Evolutionary conservation across 352 stramenopile species (phyloP), one percentile per base, ranked within the genome.

Genomic region (Globisporangium polare): DNA sequence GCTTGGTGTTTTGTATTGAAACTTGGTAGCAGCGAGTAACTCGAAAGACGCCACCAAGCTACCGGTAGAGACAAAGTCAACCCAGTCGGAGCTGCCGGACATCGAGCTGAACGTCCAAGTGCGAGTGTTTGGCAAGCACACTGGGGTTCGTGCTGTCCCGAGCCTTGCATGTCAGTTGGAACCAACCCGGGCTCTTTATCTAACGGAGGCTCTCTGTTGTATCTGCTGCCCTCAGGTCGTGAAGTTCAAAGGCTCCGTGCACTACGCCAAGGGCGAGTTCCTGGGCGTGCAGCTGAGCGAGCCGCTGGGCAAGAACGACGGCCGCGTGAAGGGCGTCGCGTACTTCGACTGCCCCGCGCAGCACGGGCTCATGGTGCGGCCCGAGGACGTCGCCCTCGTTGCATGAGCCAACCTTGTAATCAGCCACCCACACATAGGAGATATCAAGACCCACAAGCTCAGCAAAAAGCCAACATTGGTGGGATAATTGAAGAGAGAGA

Each of bases 211-310:
- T 3, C 9, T 13, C 12, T 50, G 24, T 52, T 42, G 10, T 12
- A 27, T 49, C 26, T 67, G 17, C 39, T 5, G 20, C 15, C 17
- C 46, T 13, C 9, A 87, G 80, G 67, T 75, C 26, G 77, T 89
- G 58, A 83, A 72, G 65, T 93, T 90, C 59, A 53, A 77, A 1
- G 84, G 84, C 0, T 51, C 59, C 0, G 84, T 91, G 12, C 82
- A 92, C 62, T 94, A 94, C 62, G 69, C 75, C 10, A 92, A 89
- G 52, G 84, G 82, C 13, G 65, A 86, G 5, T 89, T 91, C 53
- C 57, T 93, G 18, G 80, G 84, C 7, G 70, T 93, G 24, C 69
- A 74, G 39, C 63, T 93, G 29, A 77, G 69, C 37, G 75, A 84
- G 10, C 67, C 78, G 1, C 62, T 78, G 5, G 84, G 81, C 49